Base-by-base conservation (phyloP, 2,329 filamentous ascomycete species). In the Trichoderma koningiopsis region DNA sequence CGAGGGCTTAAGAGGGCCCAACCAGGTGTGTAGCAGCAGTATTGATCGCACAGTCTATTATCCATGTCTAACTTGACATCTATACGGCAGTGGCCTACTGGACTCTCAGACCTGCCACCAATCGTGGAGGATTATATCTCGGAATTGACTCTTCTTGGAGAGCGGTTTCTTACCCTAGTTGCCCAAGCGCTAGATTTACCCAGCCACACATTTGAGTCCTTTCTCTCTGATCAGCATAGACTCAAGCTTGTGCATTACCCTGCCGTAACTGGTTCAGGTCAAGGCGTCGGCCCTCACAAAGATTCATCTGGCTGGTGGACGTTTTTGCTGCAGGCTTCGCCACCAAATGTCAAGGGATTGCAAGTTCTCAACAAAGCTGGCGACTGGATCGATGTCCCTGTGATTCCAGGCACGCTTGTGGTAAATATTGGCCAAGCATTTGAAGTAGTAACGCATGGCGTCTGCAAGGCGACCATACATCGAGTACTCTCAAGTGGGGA, bases 221-320 rank as follows among this genome's bases (percentile, higher is more conserved):
- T 87, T 70, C 77, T 86, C 29, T 85, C 83, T 0, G 81, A 84
- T 49, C 87, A 89, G 70, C 87, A 90, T 74, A 84, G 88, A 4
- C 81, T 90, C 49, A 88, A 89, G 72, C 78, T 89, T 2, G 80
- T 88, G 3, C 83, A 82, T 65, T 89, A 89, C 66, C 85, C 86
- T 0, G 73, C 78, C 0, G 67, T 70, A 3, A 11, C 56, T 22
- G 56, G 56, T 5, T 33, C 62, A 2, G 40, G 22, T 13, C 87
- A 89, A 76, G 87, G 87, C 1, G 87, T 89, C 1, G 88, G 87
- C 0, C 84, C 88, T 0, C 87, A 89, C 77, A 89, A 89, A 73
- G 86, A 88, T 75, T 89, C 85, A 0, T 88, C 86, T 0, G 87
- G 87, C 4, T 89, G 87, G 86, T 87, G 88, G 80, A 90, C 88